These are phyloP conservation scores for Phytopythium chamaehyphon DNA, from an alignment of 352 stramenopile species.

Conservation along the genomic window DNA sequence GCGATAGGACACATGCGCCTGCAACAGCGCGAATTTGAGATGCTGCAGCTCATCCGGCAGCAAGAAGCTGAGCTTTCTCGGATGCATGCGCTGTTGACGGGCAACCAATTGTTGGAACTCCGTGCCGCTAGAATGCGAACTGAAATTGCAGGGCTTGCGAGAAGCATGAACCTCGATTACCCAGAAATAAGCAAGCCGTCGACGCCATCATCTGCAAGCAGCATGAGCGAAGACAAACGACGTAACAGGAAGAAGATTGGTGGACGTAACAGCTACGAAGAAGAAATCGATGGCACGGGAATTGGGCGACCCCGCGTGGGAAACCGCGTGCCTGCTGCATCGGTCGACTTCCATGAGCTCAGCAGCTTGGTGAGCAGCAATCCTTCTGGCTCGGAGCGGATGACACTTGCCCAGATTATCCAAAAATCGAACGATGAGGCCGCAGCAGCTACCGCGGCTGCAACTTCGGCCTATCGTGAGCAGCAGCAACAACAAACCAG, in stretches of 20 bases:
- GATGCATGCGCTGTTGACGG: conserved; percentile 51
- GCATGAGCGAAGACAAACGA: conserved; percentile 9
- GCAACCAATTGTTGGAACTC: conserved; percentile 60
- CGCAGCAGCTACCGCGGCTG: conserved; percentile 5
- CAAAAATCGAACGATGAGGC: conserved; percentile 19
- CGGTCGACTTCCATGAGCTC: conserved; percentile 51
- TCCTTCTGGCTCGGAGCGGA: conserved; percentile 18
- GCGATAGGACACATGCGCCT: conserved; percentile 85
- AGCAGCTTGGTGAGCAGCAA: conserved; percentile 22
- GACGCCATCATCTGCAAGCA: conserved; percentile 10
- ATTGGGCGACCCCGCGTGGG: conserved; percentile 8
- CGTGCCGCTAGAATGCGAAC: conserved; percentile 59
- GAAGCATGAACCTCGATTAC: conserved; percentile 77
- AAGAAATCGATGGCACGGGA: conserved; percentile 8
- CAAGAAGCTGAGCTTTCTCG: conserved; percentile 74
- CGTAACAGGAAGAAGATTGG: conserved; percentile 10
- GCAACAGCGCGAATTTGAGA: conserved; percentile 84
- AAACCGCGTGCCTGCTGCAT: conserved; percentile 24
- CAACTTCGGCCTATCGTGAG: conserved; percentile 1
- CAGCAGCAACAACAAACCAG: neutral
- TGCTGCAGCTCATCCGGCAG: conserved; percentile 77
- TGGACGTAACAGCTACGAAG: conserved; percentile 10
- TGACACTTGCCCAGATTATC: conserved; percentile 33
- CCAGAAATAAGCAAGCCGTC: conserved; percentile 24
- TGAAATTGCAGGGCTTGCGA: conserved; percentile 63